phyloP scores from a whole-genome alignment of 805 yeast genomes.

The Saturnispora gosingensis region DNA sequence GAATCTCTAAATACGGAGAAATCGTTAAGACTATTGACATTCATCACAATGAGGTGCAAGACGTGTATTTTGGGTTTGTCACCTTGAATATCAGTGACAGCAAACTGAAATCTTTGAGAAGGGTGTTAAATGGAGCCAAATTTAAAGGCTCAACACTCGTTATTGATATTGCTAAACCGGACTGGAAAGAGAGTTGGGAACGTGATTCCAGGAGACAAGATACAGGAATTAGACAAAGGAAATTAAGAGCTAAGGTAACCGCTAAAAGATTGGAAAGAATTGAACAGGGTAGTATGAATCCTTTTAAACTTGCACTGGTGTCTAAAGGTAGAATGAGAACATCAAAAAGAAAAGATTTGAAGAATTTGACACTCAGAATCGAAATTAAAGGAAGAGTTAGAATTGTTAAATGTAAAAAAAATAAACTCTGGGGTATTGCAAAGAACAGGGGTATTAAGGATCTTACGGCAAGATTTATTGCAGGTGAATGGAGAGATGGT shows the following conservation, averaged over 20 bases:
- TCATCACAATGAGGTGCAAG: slow-evolving; percentile 46
- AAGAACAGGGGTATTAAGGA: slow-evolving; percentile 54
- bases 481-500: slow-evolving; percentile 74
- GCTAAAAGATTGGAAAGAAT: slow-evolving; percentile 32
- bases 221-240: slow-evolving; percentile 20
- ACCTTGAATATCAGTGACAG: slow-evolving; percentile 44
- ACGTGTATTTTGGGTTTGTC: slow-evolving; percentile 55
- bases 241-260: slow-evolving; percentile 28
- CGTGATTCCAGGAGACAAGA: slow-evolving; percentile 37
- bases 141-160: slow-evolving; percentile 66
- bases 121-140: slow-evolving; percentile 57
- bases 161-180: slow-evolving; percentile 54
- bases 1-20: slow-evolving; percentile 59
- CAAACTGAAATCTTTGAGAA: slow-evolving; percentile 40
- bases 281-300: slow-evolving; percentile 34
- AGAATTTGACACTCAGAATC: slow-evolving; percentile 56
- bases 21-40: slow-evolving; percentile 38
- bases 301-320: slow-evolving; percentile 19
- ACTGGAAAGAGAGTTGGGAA: slow-evolving; percentile 38
- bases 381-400: slow-evolving; percentile 48
- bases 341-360: slow-evolving; percentile 42
- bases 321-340: slow-evolving; percentile 52
- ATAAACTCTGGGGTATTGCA: slow-evolving; percentile 87
- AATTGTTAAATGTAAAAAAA: slow-evolving; percentile 52
- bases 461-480: slow-evolving; percentile 50